Conservation (phyloP, 352 stramenopile genomes). For the Elongisporangium prolatum region DNA sequence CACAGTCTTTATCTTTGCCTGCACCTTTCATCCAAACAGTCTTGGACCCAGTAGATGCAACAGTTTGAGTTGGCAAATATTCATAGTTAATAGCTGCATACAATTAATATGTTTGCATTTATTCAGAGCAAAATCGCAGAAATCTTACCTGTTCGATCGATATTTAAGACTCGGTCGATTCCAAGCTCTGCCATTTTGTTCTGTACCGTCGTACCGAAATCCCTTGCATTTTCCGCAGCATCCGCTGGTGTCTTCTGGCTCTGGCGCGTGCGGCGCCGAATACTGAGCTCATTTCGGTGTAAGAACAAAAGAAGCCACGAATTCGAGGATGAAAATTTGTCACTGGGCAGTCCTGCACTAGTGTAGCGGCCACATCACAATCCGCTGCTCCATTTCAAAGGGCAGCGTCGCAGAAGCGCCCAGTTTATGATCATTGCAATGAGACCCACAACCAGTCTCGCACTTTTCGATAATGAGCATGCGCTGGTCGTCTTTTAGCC, state of each 20-base stretch:
- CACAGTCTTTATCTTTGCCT: conserved; percentile 18
- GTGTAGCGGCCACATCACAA: too few species aligned
- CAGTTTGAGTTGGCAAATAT: conserved; percentile 5
- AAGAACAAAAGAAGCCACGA: conserved; percentile 5
- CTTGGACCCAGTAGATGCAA: not conserved
- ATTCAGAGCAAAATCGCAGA: too few species aligned
- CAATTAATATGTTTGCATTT: too few species aligned
- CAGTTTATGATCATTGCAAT: too few species aligned
- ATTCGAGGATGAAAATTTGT: too few species aligned
- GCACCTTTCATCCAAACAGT: conserved; percentile 16
- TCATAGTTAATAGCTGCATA: conserved; percentile 2
- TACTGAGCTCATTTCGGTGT: conserved; percentile 10
- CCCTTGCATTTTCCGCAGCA: not conserved
- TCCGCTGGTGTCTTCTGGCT: conserved; percentile 8
- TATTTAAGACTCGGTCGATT: conserved; percentile 6
- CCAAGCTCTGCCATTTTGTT: conserved; percentile 4
- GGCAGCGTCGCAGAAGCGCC: too few species aligned
- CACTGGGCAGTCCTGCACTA: too few species aligned
- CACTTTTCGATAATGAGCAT: too few species aligned
- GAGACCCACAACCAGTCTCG: too few species aligned
- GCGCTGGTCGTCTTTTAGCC: too few species aligned
- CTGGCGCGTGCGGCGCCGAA: conserved; percentile 8
- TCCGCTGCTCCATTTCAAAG: too few species aligned
- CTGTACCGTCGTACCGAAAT: conserved; percentile 5
- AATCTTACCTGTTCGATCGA: too few species aligned